phyloP scores from a whole-genome alignment of 2,329 filamentous ascomycete species.

The Aspergillus brasiliensis region DNA sequence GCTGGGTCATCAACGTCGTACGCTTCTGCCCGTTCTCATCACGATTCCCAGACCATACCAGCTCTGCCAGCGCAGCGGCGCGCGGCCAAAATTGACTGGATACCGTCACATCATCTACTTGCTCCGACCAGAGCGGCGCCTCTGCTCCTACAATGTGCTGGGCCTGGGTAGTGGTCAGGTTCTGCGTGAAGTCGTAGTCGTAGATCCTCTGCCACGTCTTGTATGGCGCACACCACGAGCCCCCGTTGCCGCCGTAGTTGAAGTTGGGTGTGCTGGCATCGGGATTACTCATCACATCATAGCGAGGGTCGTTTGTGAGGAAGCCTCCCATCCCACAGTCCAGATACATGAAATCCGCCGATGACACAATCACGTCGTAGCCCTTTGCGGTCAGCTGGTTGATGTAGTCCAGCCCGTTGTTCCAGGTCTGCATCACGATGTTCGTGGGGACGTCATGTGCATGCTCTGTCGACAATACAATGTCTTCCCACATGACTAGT shows the following conservation, averaged over 20 bases:
- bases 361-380: conserved; percentile 60
- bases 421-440: conserved; percentile 59
- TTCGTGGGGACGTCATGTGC: conserved; percentile 53
- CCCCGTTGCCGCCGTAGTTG: conserved; percentile 58
- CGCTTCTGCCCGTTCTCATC: conserved; percentile 54
- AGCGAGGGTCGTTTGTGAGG: conserved; percentile 58
- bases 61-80: conserved; percentile 58
- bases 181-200: conserved; percentile 58
- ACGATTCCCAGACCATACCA: conserved; percentile 59
- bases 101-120: conserved; percentile 56
- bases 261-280: conserved; percentile 50
- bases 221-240: conserved; percentile 62
- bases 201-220: conserved; percentile 65
- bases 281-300: conserved; percentile 58
- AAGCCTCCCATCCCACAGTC: conserved; percentile 60
- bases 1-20: conserved; percentile 56
- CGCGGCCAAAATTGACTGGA: conserved; percentile 58
- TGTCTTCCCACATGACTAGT: conserved; percentile 62
- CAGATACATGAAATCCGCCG: conserved; percentile 58
- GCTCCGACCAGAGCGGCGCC: conserved; percentile 57
- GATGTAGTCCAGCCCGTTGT: conserved; percentile 56
- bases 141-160: conserved; percentile 55
- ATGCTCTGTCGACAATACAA: conserved; percentile 48
- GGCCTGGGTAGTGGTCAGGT: conserved; percentile 51
- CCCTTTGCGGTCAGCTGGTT: conserved; percentile 53